A percentile compares a stretch with the other conserved stretches of the same genome.
These are phyloP conservation scores for Brassica juncea DNA, from an alignment of 345 rosid genomes.

Conservation along the genomic window DNA sequence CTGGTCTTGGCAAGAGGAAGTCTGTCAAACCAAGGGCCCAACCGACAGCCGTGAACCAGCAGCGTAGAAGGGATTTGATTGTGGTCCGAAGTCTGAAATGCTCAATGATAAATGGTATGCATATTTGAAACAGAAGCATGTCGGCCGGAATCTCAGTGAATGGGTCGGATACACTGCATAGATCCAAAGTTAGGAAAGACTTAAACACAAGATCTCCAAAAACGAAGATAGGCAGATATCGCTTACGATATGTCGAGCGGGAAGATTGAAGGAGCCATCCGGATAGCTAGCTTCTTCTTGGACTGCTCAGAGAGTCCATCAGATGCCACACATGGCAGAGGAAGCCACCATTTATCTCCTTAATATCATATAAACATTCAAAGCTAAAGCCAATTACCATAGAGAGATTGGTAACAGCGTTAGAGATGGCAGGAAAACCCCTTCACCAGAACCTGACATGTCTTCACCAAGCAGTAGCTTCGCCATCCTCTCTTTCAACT, in stretches of 20 bases:
- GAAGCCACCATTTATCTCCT: slow-evolving; percentile 98
- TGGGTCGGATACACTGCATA: slow-evolving; percentile 91
- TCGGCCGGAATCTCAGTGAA: slow-evolving; percentile 98
- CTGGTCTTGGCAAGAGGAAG: slow-evolving; percentile 81
- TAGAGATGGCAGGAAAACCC: slow-evolving; percentile 85
- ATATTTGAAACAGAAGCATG: slow-evolving; percentile 99
- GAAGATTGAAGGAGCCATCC: slow-evolving; percentile 84
- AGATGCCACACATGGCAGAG: slow-evolving; percentile 82
- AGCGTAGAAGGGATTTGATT: slow-evolving; percentile 83
- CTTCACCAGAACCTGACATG: slow-evolving; percentile 98
- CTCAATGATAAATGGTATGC: slow-evolving; percentile 93
- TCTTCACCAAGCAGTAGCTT: slow-evolving; percentile 96
- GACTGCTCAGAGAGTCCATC: slow-evolving; percentile 72
- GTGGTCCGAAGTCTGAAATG: slow-evolving; percentile 93
- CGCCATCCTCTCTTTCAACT: slow-evolving; percentile 95
- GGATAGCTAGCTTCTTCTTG: slow-evolving; percentile 71
- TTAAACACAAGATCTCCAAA: slow-evolving; percentile 17
- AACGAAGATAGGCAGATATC: neutral
- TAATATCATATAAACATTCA: neutral
- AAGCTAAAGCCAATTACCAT: slow-evolving; percentile 49
- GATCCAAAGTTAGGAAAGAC: slow-evolving; percentile 7
- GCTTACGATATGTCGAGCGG: slow-evolving; percentile 97
- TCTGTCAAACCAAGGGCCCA: slow-evolving; percentile 94
- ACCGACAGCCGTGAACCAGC: slow-evolving; percentile 92
- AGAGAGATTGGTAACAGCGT: slow-evolving; percentile 94